Percentiles rank a stretch among this genome's conserved stretches.
Conservation (phyloP, 495 filamentous ascomycete species). For the Evernia prunastri region DNA sequence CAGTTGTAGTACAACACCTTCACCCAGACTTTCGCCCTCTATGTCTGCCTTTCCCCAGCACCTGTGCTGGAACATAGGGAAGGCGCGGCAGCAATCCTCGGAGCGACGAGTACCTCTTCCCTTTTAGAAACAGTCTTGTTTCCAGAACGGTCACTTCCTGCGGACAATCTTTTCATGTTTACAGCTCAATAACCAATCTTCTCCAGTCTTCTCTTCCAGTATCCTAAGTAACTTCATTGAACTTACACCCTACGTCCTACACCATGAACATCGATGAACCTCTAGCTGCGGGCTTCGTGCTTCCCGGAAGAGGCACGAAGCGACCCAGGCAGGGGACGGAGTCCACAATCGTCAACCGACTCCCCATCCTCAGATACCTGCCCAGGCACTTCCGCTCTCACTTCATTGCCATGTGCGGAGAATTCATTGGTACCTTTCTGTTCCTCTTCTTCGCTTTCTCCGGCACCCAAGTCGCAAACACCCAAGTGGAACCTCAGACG, state of each 20-base stretch:
- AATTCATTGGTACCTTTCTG: conserved; percentile 74
- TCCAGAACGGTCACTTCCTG: neutral
- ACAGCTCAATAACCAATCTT: neutral
- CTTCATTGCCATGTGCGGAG: conserved; percentile 53
- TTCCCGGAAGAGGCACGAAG: conserved; percentile 22
- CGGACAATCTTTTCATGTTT: neutral
- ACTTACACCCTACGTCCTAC: neutral
- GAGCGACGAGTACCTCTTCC: neutral
- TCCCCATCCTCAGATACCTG: conserved; percentile 7
- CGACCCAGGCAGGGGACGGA: conserved; percentile 8
- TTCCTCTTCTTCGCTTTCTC: conserved; percentile 81
- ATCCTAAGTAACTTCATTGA: neutral
- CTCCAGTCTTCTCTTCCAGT: neutral
- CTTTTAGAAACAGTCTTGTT: neutral
- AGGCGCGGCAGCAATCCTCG: neutral
- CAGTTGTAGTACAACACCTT: too few species aligned
- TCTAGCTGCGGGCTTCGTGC: neutral
- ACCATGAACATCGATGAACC: conserved; percentile 24
- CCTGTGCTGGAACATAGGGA: neutral
- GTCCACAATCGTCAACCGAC: conserved; percentile 14
- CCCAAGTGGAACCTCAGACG: conserved; percentile 10
- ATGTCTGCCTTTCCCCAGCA: too few species aligned
- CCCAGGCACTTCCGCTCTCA: conserved; percentile 19
- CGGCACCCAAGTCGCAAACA: conserved; percentile 51
- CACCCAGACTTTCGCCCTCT: too few species aligned